phyloP scores from a whole-genome alignment of 2,329 filamentous ascomycete species.

The Beauveria varroae region DNA sequence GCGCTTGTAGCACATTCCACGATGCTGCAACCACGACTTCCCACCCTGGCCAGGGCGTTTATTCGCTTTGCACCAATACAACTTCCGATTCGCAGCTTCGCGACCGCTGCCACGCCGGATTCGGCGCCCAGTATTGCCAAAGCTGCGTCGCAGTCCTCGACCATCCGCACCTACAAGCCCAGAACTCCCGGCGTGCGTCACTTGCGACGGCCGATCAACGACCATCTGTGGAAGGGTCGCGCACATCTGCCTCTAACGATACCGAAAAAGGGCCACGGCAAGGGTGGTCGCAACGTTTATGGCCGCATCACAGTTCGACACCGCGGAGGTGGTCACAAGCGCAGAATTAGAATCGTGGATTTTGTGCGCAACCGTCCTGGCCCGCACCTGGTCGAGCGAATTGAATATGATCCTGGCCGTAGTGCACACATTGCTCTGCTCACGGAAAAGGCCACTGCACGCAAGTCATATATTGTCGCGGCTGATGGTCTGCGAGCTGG shows the following conservation, averaged over 20 bases:
- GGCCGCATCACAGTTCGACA: constrained; percentile 85
- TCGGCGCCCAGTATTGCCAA: constrained; percentile 14
- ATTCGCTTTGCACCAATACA: constrained; percentile 7
- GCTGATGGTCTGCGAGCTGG: constrained; percentile 88
- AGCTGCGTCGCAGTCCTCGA: constrained; percentile 28
- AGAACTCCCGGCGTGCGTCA: constrained; percentile 89
- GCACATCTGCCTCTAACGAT: constrained; percentile 78
- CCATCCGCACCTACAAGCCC: constrained; percentile 82
- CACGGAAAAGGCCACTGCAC: constrained; percentile 63
- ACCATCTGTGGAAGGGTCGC: constrained; percentile 92
- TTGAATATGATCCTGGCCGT: constrained; percentile 92
- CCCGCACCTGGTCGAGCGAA: constrained; percentile 81
- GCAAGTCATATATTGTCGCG: constrained; percentile 88
- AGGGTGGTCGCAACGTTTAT: constrained; percentile 85
- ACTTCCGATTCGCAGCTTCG: constrained; percentile 3
- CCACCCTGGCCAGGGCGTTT: constrained; percentile 2
- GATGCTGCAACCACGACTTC: constrained; percentile 11
- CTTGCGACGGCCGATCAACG: constrained; percentile 85
- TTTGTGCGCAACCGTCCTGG: constrained; percentile 74
- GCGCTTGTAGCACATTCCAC: not conserved
- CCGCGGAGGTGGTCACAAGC: constrained; percentile 84
- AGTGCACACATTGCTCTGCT: constrained; percentile 89
- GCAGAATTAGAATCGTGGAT: constrained; percentile 86
- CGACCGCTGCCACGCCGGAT: not conserved
- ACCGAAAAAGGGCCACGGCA: constrained; percentile 84